Evolutionary conservation across 176 grass and related monocot species (phyloP), one percentile per base, ranked within the genome.

Genomic region (Hordeum vulgare): DNA sequence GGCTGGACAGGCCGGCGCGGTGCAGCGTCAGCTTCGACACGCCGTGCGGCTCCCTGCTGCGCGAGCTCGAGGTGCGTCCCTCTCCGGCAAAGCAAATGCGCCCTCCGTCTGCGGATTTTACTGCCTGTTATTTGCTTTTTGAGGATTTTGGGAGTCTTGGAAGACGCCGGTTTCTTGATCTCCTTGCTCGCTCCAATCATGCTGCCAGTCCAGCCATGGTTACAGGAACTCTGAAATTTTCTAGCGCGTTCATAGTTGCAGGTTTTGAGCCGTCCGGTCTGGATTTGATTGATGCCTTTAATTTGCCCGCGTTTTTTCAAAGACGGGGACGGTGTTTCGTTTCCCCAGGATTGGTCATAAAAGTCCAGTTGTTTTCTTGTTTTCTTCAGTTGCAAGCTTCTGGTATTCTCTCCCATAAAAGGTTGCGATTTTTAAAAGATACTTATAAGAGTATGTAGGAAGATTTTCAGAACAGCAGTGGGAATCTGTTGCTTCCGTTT

Each of bases 1-100:
- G 88, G 74, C 75, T 67, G 74, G 88, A 83, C 66, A 86, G 79
- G 74, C 35, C 66, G 47, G 47, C 79, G 83, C 71, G 85, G 56
- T 24, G 76, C 47, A 98, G 92, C 84, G 56, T 90, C 81, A 91
- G 87, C 83, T 82, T 96, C 68, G 93, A 96, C 66, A 90, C 89
- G 76, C 85, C 91, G 28, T 98, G 96, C 73, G 93, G 83, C 45
- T 65, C 85, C 83, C 81, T 98, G 85, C 83, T 99, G 63, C 88
- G 85, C 81, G 91, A 99, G 82, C 96, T 99, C 6, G 91, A 99
- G 96, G 96, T 98, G 40, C 70, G 75, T 89, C 58, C 83, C 74
- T 77, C 20, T 13, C 25, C 33, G 11, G 15, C 59, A 25, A 74
- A 28, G 53, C 6, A 61, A 80, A 37, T 77, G 26, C 24, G 53